Percentiles rank a stretch among this genome's conserved stretches.
These are phyloP conservation scores for Colletotrichum kahawae DNA, from an alignment of 2,329 filamentous ascomycete species.

Conservation along the genomic window DNA sequence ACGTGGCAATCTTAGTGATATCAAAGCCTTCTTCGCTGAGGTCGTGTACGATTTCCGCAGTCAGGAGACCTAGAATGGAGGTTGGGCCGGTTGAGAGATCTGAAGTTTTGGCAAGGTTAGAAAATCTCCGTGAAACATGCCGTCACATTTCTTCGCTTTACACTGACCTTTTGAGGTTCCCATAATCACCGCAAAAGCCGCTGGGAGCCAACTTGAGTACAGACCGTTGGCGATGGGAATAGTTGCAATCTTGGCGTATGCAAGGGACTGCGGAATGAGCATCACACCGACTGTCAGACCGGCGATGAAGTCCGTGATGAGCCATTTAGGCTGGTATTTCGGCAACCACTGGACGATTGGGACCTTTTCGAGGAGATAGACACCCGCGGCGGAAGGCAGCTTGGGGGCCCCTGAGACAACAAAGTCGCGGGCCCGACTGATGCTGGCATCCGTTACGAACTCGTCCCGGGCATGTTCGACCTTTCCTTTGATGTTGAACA, in stretches of 20 bases:
- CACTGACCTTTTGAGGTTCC: slow-evolving; percentile 64
- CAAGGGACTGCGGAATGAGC: slow-evolving; percentile 66
- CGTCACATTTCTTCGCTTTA: background rate
- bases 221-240: slow-evolving; percentile 66
- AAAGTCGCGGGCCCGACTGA: slow-evolving; percentile 35
- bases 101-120: slow-evolving; percentile 26
- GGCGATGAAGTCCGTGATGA: slow-evolving; percentile 65
- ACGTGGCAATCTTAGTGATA: slow-evolving; percentile 57
- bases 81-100: slow-evolving; percentile 69
- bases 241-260: slow-evolving; percentile 66
- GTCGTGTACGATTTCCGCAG: slow-evolving; percentile 62
- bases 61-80: slow-evolving; percentile 67
- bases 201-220: slow-evolving; percentile 64
- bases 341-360: slow-evolving; percentile 70
- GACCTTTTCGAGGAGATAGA: slow-evolving; percentile 65
- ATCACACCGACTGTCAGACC: slow-evolving; percentile 66
- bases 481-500: background rate
- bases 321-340: slow-evolving; percentile 64
- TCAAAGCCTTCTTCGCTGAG: slow-evolving; percentile 45
- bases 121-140: background rate
- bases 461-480: slow-evolving; percentile 10
- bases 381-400: slow-evolving; percentile 55
- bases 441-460: slow-evolving; percentile 36
- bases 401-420: slow-evolving; percentile 32
- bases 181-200: slow-evolving; percentile 62